Evolutionary conservation across 305 asterid genomes (phyloP).

Genomic region (Solanum hybrid): DNA sequence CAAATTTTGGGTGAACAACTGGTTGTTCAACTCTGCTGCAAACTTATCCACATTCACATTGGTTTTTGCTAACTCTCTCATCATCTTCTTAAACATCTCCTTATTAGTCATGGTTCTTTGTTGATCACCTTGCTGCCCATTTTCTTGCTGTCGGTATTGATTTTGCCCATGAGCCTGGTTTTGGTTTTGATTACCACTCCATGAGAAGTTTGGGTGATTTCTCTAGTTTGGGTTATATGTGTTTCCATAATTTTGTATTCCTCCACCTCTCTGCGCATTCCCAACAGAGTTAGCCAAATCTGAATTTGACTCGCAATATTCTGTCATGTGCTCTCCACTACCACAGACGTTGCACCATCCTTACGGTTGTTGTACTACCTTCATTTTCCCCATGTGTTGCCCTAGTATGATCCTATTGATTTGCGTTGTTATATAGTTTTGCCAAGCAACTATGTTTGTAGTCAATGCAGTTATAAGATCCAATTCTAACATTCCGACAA

Average conservation of each 20-base stretch:
- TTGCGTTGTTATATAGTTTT: no score
- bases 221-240: neutral
- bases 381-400: neutral
- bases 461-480: neutral
- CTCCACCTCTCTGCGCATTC: neutral
- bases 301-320: no score
- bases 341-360: neutral
- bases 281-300: neutral
- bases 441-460: neutral
- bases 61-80: neutral
- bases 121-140: neutral
- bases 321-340: neutral
- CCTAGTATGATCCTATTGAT: neutral
- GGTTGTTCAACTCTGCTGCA: neutral
- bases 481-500: no score
- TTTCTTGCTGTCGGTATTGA: neutral
- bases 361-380: neutral
- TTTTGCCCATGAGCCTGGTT: neutral
- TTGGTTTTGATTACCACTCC: neutral
- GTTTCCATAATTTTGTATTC: neutral
- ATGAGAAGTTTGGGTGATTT: neutral
- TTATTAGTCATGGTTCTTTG: neutral
- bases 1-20: neutral
- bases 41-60: neutral
- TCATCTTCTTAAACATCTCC: neutral